Conservation (phyloP, 805 yeast species). For the Saturnispora saitoi region DNA sequence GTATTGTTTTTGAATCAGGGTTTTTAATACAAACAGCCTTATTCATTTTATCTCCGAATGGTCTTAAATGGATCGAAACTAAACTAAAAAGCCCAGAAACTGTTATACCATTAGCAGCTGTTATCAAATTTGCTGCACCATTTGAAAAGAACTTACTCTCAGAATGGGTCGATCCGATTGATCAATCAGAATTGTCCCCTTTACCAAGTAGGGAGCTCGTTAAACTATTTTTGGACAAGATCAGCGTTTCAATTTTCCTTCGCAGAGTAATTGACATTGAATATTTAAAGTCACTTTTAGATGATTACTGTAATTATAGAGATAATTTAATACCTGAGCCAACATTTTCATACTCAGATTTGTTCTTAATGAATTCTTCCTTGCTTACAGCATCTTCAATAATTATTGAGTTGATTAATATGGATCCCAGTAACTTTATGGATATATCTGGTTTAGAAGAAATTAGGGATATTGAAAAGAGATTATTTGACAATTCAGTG, state of each 20-base stretch:
- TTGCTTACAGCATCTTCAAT: conserved; percentile 18
- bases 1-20: conserved; percentile 5
- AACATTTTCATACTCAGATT: conserved; percentile 26
- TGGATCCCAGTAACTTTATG: not conserved
- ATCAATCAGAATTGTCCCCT: conserved; percentile 18
- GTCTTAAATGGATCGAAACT: conserved; percentile 33
- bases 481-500: conserved; percentile 33
- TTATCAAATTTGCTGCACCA: conserved; percentile 17
- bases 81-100: conserved; percentile 14
- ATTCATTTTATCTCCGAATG: conserved; percentile 34
- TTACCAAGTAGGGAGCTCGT: conserved; percentile 27
- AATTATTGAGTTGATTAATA: conserved; percentile 6
- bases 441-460: conserved; percentile 14
- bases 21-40: conserved; percentile 24
- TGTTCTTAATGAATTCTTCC: conserved; percentile 25
- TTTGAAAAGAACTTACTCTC: conserved; percentile 18
- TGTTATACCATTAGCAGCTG: conserved; percentile 19
- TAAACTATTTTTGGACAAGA: conserved; percentile 11
- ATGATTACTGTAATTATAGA: conserved; percentile 19
- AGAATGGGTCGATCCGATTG: conserved; percentile 31
- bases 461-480: conserved; percentile 23
- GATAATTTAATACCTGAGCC: conserved; percentile 20
- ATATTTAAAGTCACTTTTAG: conserved; percentile 9
- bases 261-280: conserved; percentile 7
- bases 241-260: conserved; percentile 5